These are phyloP conservation scores for Sporothrix euskadiensis DNA, from an alignment of 2,329 filamentous ascomycete genomes.

Conservation along the genomic window DNA sequence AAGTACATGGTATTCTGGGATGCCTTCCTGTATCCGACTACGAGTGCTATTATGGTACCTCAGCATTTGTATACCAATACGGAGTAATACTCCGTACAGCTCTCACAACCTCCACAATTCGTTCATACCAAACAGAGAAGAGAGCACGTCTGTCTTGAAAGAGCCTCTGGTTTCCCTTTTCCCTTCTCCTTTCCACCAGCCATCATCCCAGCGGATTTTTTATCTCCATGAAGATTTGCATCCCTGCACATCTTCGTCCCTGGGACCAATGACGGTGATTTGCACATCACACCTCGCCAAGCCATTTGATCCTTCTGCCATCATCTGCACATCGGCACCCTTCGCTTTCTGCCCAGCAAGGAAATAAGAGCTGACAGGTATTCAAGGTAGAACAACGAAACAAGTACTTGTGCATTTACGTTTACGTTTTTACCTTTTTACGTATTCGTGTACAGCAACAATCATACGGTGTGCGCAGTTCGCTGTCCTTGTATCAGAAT, in stretches of 20 bases:
- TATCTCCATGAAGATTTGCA: not conserved
- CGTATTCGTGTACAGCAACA: not conserved
- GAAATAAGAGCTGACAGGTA: not conserved
- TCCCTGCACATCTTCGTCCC: not conserved
- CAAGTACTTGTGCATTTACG: not conserved
- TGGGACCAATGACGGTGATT: not conserved
- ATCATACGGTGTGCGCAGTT: not conserved
- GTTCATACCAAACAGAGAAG: not conserved
- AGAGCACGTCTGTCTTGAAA: not conserved
- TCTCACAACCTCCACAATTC: not conserved
- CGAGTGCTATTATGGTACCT: not conserved
- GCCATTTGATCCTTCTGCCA: not conserved
- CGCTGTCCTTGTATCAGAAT: not conserved
- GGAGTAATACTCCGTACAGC: no score
- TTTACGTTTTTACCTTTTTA: no score
- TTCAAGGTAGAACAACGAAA: not conserved
- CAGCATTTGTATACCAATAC: not conserved
- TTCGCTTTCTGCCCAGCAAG: not conserved
- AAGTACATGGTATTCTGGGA: not conserved
- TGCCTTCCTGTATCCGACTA: not conserved
- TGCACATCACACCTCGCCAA: slow-evolving; percentile 2
- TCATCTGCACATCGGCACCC: slow-evolving; percentile 3
- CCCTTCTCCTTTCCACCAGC: not conserved
- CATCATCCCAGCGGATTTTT: not conserved
- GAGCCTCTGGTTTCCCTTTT: not conserved